Conservation (phyloP, 805 yeast species). For the Yarrowia sp. region DNA sequence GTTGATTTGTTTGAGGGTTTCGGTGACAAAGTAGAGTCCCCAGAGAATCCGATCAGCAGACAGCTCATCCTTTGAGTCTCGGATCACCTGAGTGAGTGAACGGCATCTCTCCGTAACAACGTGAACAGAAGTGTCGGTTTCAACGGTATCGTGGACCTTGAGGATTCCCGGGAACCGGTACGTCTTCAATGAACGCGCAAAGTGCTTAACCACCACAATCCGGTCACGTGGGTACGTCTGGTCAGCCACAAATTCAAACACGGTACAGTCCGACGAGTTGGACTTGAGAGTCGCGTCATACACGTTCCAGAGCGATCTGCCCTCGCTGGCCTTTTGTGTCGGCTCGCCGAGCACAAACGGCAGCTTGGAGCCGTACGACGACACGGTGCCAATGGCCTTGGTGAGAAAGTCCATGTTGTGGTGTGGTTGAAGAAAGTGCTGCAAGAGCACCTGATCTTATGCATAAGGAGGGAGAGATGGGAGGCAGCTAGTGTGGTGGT, state of each 20-base stretch:
- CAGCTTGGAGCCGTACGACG: slow-evolving; percentile 35
- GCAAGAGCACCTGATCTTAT: slow-evolving; percentile 16
- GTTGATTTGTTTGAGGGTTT: slow-evolving; percentile 57
- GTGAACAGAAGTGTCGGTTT: slow-evolving; percentile 55
- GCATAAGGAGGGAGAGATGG: neutral
- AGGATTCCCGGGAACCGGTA: slow-evolving; percentile 71
- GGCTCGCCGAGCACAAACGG: slow-evolving; percentile 37
- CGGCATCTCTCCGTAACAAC: slow-evolving; percentile 65
- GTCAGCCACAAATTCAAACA: slow-evolving; percentile 60
- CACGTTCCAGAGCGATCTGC: slow-evolving; percentile 57
- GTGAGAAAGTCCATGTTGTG: slow-evolving; percentile 38
- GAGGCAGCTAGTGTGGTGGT: neutral
- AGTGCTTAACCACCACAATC: slow-evolving; percentile 46
- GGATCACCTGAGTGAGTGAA: slow-evolving; percentile 49
- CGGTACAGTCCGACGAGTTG: slow-evolving; percentile 49
- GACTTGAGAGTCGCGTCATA: slow-evolving; percentile 54
- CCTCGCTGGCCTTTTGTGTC: slow-evolving; percentile 35
- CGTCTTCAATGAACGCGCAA: slow-evolving; percentile 49
- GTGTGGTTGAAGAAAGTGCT: slow-evolving; percentile 11
- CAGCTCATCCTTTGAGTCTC: slow-evolving; percentile 34
- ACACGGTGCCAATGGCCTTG: slow-evolving; percentile 34
- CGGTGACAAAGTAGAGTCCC: slow-evolving; percentile 54
- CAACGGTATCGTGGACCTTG: slow-evolving; percentile 59
- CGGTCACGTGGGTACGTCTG: slow-evolving; percentile 39
- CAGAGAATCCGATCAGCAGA: slow-evolving; percentile 44